phyloP scores from a whole-genome alignment of 2,329 filamentous ascomycete species.

The Didymella sp. region DNA sequence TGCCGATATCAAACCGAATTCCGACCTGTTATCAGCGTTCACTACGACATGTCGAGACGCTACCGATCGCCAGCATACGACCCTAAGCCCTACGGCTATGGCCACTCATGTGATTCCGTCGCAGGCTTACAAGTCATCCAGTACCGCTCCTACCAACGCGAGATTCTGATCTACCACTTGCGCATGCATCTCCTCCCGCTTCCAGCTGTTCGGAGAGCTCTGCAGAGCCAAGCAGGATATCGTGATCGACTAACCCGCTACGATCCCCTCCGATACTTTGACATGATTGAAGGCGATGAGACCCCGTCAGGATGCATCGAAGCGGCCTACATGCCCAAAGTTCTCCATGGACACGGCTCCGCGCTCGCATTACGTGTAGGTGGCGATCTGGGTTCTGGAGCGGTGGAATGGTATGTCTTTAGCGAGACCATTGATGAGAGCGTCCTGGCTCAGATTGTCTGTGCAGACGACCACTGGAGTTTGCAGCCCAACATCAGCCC shows the following conservation, averaged over 20 bases:
- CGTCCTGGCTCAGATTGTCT: slow-evolving; percentile 13
- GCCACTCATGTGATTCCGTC: background rate
- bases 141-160: slow-evolving; percentile 25
- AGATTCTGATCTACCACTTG: slow-evolving; percentile 34
- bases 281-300: slow-evolving; percentile 26
- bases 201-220: background rate
- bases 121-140: slow-evolving; percentile 9
- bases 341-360: slow-evolving; percentile 27
- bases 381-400: slow-evolving; percentile 2
- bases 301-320: slow-evolving; percentile 25
- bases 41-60: background rate
- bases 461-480: background rate
- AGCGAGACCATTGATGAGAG: slow-evolving; percentile 3
- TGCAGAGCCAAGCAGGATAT: slow-evolving; percentile 21
- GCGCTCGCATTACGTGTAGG: slow-evolving; percentile 32
- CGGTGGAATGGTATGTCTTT: slow-evolving; percentile 37
- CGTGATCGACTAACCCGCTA: slow-evolving; percentile 16
- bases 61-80: background rate
- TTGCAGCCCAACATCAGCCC: background rate
- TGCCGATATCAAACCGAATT: background rate
- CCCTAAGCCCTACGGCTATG: background rate
- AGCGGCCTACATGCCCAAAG: slow-evolving; percentile 25
- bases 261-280: slow-evolving; percentile 17
- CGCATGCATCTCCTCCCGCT: slow-evolving; percentile 16
- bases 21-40: background rate